Evolutionary conservation across 2,329 filamentous ascomycete genomes (phyloP).

Genomic region (Xylariaceae sp.): DNA sequence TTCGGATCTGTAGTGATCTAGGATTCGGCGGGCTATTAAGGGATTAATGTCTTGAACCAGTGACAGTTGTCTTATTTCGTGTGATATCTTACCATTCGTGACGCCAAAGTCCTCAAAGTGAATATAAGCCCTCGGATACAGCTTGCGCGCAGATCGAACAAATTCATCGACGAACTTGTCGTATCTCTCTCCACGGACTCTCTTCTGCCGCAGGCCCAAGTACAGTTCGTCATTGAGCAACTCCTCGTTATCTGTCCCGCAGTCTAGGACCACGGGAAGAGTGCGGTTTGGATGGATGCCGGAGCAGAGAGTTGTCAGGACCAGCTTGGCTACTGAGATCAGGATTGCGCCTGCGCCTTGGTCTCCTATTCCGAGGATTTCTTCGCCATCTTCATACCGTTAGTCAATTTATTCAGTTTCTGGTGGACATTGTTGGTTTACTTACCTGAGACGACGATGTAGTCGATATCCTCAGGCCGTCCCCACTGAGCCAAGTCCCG

Average conservation of each 20-base stretch:
- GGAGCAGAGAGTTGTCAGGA: conserved; percentile 78
- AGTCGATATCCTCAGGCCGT: conserved; percentile 68
- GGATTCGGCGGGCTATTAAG: conserved; percentile 50
- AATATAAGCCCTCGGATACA: conserved; percentile 75
- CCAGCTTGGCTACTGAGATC: conserved; percentile 78
- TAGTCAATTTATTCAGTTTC: conserved; percentile 6
- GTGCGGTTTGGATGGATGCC: conserved; percentile 76
- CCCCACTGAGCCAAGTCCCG: conserved; percentile 65
- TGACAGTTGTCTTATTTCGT: background rate
- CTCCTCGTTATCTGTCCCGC: conserved; percentile 74
- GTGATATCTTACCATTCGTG: conserved; percentile 50
- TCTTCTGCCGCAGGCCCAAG: conserved; percentile 63
- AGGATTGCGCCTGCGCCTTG: conserved; percentile 81
- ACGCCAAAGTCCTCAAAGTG: conserved; percentile 90
- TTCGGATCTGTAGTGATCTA: conserved; percentile 67
- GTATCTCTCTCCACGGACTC: conserved; percentile 66
- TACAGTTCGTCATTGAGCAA: conserved; percentile 74
- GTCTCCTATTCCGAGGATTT: conserved; percentile 85
- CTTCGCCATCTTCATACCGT: conserved; percentile 45
- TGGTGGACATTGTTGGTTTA: background rate
- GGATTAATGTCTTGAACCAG: background rate
- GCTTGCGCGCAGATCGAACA: conserved; percentile 59
- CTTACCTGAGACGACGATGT: conserved; percentile 78
- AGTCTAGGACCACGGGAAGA: conserved; percentile 77
- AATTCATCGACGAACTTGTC: conserved; percentile 73